Evolutionary conservation across 306 rosid species (phyloP).

Genomic region (Hippophae rhamnoides): DNA sequence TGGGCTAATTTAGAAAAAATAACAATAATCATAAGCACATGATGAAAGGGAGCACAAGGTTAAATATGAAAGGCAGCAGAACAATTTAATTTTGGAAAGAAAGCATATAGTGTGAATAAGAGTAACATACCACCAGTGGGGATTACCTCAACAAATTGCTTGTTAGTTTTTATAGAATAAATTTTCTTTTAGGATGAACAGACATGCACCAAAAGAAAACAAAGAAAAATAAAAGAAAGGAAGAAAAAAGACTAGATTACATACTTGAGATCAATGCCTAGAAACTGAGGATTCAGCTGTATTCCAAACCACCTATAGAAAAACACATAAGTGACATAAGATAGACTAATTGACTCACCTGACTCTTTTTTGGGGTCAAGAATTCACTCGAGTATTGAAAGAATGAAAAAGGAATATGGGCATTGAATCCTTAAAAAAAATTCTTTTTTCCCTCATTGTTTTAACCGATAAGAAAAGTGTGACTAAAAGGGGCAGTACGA

Average conservation of each 20-base stretch:
- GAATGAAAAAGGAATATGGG: not conserved
- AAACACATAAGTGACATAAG: constrained; percentile 14
- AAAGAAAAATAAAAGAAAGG: constrained; percentile 6
- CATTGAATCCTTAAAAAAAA: not conserved
- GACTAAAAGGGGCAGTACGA: too few species aligned
- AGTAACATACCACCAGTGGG: not conserved
- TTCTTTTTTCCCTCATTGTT: not conserved
- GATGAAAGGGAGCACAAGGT: not conserved
- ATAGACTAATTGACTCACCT: constrained; percentile 14
- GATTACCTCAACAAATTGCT: too few species aligned
- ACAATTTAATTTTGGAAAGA: not conserved
- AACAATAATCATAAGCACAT: too few species aligned
- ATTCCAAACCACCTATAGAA: constrained; percentile 88
- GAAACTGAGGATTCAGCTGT: constrained; percentile 85
- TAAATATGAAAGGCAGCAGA: not conserved
- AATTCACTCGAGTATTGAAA: too few species aligned
- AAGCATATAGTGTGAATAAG: not conserved
- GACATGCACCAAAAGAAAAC: not conserved
- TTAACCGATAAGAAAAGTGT: not conserved
- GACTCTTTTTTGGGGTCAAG: not conserved
- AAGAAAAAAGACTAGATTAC: constrained; percentile 31
- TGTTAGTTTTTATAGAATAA: not conserved
- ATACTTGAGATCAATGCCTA: constrained; percentile 95
- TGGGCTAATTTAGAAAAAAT: too few species aligned
- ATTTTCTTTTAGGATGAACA: not conserved